A percentile compares a stretch with the other conserved stretches of the same genome.
phyloP scores from a whole-genome alignment of 2,329 filamentous ascomycete genomes.

The Ophiocordyceps unilateralis region DNA sequence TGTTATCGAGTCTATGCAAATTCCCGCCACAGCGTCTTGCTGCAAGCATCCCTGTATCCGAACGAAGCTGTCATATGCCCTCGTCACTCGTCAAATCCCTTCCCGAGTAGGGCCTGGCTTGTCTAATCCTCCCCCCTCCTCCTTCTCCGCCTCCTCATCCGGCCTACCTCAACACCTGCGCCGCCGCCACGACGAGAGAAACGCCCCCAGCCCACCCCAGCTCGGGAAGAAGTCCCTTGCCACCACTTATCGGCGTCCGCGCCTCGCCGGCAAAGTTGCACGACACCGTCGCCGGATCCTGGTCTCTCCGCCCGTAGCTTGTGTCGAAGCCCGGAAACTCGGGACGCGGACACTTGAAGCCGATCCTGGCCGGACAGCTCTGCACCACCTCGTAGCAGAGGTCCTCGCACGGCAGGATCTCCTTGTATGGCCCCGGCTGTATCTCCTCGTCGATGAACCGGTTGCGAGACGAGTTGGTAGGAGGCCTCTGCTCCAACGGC shows the following conservation, averaged over 20 bases:
- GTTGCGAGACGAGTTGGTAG: constrained; percentile 42
- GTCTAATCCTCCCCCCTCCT: too few species aligned
- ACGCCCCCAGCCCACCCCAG: not conserved
- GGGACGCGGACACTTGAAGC: constrained; percentile 54
- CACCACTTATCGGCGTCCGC: constrained; percentile 11
- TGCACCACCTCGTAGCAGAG: constrained; percentile 75
- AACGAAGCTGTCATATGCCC: not conserved
- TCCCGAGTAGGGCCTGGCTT: not conserved
- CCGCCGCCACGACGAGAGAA: not conserved
- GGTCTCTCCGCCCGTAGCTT: constrained; percentile 16
- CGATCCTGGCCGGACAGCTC: constrained; percentile 62
- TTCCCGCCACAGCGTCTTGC: too few species aligned
- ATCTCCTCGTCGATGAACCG: constrained; percentile 53
- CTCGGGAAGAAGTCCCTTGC: constrained; percentile 4
- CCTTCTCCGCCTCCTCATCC: too few species aligned
- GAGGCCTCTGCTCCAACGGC: constrained; percentile 7
- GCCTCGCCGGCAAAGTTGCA: constrained; percentile 23
- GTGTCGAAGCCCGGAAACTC: constrained; percentile 14
- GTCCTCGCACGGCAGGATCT: constrained; percentile 75
- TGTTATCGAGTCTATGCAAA: too few species aligned
- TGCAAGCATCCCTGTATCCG: not conserved
- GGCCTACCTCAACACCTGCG: not conserved
- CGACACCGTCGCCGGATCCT: constrained; percentile 9
- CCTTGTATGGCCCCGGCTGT: constrained; percentile 78
- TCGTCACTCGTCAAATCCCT: not conserved